phyloP scores from a whole-genome alignment of 371 early-diverging fungal species.

The Mucor plumbeus region DNA sequence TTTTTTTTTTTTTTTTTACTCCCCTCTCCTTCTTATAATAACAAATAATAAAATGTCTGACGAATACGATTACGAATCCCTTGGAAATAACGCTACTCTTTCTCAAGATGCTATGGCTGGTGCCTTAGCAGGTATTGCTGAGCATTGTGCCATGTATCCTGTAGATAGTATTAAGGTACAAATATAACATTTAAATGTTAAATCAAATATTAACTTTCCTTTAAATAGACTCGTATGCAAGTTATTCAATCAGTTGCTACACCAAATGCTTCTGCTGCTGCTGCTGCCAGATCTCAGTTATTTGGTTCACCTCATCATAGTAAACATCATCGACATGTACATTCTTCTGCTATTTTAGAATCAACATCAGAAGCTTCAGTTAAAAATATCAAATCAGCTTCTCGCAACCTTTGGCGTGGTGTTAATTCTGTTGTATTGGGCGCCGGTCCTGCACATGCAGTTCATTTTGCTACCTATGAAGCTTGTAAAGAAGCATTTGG shows the following conservation, averaged over 20 bases:
- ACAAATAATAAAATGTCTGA: conserved; percentile 34
- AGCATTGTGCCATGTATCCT: conserved; percentile 93
- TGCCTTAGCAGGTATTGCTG: conserved; percentile 93
- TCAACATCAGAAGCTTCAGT: neutral
- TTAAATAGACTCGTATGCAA: conserved; percentile 86
- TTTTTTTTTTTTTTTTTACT: conserved; percentile 1
- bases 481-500: conserved; percentile 80
- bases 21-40: conserved; percentile 20
- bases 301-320: conserved; percentile 18
- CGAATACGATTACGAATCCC: conserved; percentile 86
- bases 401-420: conserved; percentile 86
- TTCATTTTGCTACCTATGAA: conserved; percentile 96
- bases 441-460: conserved; percentile 96
- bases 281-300: conserved; percentile 21
- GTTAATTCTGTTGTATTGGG: conserved; percentile 91
- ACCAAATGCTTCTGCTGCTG: neutral
- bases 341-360: conserved; percentile 20
- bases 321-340: conserved; percentile 20
- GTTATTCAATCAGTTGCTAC: conserved; percentile 51
- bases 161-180: conserved; percentile 90
- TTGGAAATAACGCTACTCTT: conserved; percentile 78
- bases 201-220: conserved; percentile 3
- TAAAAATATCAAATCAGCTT: conserved; percentile 11
- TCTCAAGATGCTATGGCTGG: conserved; percentile 86
- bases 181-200: neutral